phyloP scores from a whole-genome alignment of 202 grass and related monocot genomes.

The Elaeis oleifera region DNA sequence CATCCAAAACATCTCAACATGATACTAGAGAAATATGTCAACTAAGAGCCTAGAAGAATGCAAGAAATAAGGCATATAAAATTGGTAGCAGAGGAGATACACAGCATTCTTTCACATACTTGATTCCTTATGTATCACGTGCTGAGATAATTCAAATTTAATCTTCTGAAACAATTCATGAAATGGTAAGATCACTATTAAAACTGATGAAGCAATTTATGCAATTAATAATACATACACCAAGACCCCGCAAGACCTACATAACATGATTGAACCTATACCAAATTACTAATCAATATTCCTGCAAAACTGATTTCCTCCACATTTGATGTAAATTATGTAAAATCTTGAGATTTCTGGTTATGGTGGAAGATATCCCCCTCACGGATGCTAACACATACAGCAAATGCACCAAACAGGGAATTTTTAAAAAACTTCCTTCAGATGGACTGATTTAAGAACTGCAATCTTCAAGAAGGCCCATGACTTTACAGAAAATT shows the following conservation, averaged over 20 bases:
- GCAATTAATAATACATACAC: slow-evolving; percentile 22
- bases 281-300: slow-evolving; percentile 20
- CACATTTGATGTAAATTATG: neutral
- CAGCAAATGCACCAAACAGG: neutral
- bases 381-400: neutral
- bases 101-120: neutral
- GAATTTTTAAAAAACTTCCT: neutral
- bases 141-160: neutral
- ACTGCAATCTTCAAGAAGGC: neutral
- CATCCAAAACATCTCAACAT: neutral
- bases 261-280: slow-evolving; percentile 7
- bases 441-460: neutral
- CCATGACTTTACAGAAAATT: neutral
- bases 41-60: neutral
- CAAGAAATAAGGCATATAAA: neutral
- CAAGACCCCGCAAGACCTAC: slow-evolving; percentile 1
- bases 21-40: slow-evolving; percentile 1
- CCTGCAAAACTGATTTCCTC: slow-evolving; percentile 29
- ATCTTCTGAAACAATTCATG: slow-evolving; percentile 14
- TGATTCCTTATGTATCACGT: neutral
- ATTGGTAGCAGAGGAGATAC: neutral
- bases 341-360: slow-evolving; percentile 2
- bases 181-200: slow-evolving; percentile 11
- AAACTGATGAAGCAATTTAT: slow-evolving; percentile 4
- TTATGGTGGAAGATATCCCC: neutral